A percentile compares a stretch with the other conserved stretches of the same genome.
Evolutionary conservation across 768 basidiomycete species (phyloP).

Genomic region (Podaxis mareebaensis): DNA sequence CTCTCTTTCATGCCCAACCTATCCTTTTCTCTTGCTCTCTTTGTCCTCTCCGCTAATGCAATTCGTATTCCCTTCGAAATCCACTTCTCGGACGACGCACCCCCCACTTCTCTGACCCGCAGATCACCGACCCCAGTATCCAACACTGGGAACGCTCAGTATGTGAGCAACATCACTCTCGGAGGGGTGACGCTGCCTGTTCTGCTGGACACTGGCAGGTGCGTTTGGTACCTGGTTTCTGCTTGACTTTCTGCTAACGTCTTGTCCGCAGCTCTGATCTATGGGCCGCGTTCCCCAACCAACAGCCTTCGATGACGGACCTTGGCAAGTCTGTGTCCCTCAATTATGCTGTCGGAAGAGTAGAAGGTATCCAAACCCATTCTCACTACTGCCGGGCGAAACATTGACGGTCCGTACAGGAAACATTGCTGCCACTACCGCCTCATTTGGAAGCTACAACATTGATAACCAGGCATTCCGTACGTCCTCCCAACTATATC

Average conservation of each 20-base stretch:
- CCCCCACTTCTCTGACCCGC: slow-evolving; percentile 28
- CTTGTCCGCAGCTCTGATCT: slow-evolving; percentile 60
- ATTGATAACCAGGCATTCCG: slow-evolving; percentile 68
- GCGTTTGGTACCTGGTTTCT: slow-evolving; percentile 14
- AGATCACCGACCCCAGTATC: slow-evolving; percentile 45
- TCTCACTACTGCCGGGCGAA: not conserved
- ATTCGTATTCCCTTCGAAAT: slow-evolving; percentile 41
- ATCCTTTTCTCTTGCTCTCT: slow-evolving; percentile 42
- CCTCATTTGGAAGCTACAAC: slow-evolving; percentile 57
- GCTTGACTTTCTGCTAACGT: slow-evolving; percentile 1
- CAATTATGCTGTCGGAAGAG: slow-evolving; percentile 69
- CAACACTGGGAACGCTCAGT: slow-evolving; percentile 73
- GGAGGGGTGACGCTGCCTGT: not conserved
- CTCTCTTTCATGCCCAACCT: slow-evolving; percentile 30
- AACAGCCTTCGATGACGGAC: slow-evolving; percentile 50
- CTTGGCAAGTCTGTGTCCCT: slow-evolving; percentile 58
- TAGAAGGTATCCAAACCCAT: slow-evolving; percentile 44
- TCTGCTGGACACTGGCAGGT: slow-evolving; percentile 76
- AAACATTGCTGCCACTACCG: slow-evolving; percentile 50
- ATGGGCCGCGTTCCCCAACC: slow-evolving; percentile 59
- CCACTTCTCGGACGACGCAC: slow-evolving; percentile 26
- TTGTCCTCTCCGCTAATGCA: slow-evolving; percentile 39
- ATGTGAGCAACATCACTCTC: slow-evolving; percentile 37
- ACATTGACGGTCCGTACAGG: slow-evolving; percentile 36
- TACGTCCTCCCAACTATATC: slow-evolving; percentile 33